Percentiles rank a stretch among this genome's conserved stretches.
These are phyloP conservation scores for Penicillium italicum DNA, from an alignment of 2,329 filamentous ascomycete species.

Conservation along the genomic window DNA sequence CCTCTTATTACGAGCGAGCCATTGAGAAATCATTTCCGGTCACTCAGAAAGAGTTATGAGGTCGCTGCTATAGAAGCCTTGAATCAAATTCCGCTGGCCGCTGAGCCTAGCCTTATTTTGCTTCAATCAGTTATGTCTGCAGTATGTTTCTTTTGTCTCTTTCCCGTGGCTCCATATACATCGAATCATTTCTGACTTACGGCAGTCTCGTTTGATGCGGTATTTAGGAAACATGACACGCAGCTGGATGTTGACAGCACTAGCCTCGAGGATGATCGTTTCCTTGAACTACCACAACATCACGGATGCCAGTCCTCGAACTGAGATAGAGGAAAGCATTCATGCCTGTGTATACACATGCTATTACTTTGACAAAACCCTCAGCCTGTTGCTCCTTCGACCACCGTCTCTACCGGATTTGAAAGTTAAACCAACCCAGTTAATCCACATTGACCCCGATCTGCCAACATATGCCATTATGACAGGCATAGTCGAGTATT, in stretches of 20 bases:
- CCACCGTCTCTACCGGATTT: slow-evolving; percentile 22
- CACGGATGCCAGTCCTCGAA: slow-evolving; percentile 13
- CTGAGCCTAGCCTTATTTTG: slow-evolving; percentile 19
- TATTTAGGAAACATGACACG: slow-evolving; percentile 22
- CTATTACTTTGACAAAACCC: slow-evolving; percentile 23
- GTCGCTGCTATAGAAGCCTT: slow-evolving; percentile 17
- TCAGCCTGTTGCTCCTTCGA: slow-evolving; percentile 23
- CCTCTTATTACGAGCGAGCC: slow-evolving; percentile 17
- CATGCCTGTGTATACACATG: slow-evolving; percentile 22
- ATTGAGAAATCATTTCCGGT: slow-evolving; percentile 18
- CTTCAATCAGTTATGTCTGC: slow-evolving; percentile 23
- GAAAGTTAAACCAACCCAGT: slow-evolving; percentile 16
- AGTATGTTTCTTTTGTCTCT: not conserved
- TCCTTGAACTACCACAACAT: slow-evolving; percentile 26
- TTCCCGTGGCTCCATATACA: not conserved
- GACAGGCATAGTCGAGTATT: slow-evolving; percentile 16
- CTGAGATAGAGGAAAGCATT: slow-evolving; percentile 19
- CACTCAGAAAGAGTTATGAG: slow-evolving; percentile 21
- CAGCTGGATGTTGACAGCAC: slow-evolving; percentile 22
- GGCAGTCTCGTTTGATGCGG: slow-evolving; percentile 21
- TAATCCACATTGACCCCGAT: slow-evolving; percentile 20
- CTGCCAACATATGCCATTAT: slow-evolving; percentile 20
- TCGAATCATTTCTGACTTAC: not conserved
- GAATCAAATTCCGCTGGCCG: slow-evolving; percentile 18
- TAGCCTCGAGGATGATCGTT: slow-evolving; percentile 18